Base-by-base conservation (phyloP, 352 stramenopile species). In the Albugo laibachii region DNA sequence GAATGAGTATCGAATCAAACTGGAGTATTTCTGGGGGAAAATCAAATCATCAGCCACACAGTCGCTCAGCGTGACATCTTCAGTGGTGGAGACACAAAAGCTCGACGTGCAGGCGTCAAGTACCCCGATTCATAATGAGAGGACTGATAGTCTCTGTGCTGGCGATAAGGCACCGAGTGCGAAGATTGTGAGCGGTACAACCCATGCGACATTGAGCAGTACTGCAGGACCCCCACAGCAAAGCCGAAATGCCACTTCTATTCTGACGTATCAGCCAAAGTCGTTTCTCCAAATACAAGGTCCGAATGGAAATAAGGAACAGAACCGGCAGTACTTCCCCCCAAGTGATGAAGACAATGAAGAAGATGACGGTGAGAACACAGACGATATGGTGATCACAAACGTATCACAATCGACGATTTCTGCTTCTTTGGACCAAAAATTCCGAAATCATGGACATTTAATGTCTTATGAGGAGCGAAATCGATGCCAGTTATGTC, bases 181-280 rank as follows among this genome's bases (percentile, higher is more conserved):
- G 24, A 31, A 31, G 24, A 31, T 10, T 31, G 3, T 8, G 24
- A 31, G 24, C 24, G 24, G 24, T 8, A 10, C 24, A 31, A 8
- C 8, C 24, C 3, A 31, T 31, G 24, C 24, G 24, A 10, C 24
- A 10, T 31, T 31, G 24, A 31, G 24, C 24, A 31, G 24, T 8
- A 31, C 24, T 10, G 24, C 24, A 31, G 24, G 24, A 31, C 3
- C 3, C 24, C 24, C 38, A 43, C 38, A 43, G 38, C 3, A 43
- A 3, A 52, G 1, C 6, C 50, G 55, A 48, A 13, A 8, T 39
- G 6, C 16, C 36, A 11, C 61, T 6, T 66, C 68, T 0, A 51
- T 87, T 41, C 48, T 87, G 37, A 56, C 75, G 49, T 87, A 87
- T 50, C 75, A 87, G 59, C 59, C 67, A 5, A 87, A 87, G 51